phyloP scores from a whole-genome alignment of 352 stramenopile species.

The Pythium volutum region DNA sequence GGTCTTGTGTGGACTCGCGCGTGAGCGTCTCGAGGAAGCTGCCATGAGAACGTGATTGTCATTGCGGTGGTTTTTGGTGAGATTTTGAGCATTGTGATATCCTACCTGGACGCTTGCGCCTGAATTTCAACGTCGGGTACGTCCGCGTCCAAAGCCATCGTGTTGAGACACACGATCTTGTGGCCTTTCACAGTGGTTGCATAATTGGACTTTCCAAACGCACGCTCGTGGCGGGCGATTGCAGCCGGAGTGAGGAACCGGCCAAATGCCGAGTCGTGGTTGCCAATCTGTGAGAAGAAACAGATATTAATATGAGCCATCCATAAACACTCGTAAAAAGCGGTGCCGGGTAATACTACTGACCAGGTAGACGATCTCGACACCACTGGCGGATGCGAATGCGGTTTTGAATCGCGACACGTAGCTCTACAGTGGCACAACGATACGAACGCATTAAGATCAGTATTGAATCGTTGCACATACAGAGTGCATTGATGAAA shows the following conservation, averaged over 20 bases:
- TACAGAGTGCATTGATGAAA: background rate
- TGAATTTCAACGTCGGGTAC: slow-evolving; percentile 44
- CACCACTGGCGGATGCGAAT: slow-evolving; percentile 33
- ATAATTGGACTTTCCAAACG: slow-evolving; percentile 59
- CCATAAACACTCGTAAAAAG: background rate
- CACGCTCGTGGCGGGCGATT: slow-evolving; percentile 50
- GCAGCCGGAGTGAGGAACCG: slow-evolving; percentile 37
- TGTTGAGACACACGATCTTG: slow-evolving; percentile 67
- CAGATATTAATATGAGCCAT: background rate
- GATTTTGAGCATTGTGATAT: background rate
- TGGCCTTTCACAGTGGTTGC: slow-evolving; percentile 46
- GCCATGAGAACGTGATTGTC: background rate
- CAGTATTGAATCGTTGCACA: background rate
- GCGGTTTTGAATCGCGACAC: slow-evolving; percentile 41
- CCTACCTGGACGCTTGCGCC: slow-evolving; percentile 47
- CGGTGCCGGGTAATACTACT: background rate
- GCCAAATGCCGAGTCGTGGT: slow-evolving; percentile 76
- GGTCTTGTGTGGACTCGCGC: slow-evolving; percentile 23
- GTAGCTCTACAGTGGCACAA: slow-evolving; percentile 35
- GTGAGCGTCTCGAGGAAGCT: slow-evolving; percentile 52
- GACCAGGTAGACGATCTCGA: slow-evolving; percentile 65
- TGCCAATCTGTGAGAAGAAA: slow-evolving; percentile 46
- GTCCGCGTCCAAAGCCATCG: slow-evolving; percentile 74
- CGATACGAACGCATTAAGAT: background rate
- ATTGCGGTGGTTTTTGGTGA: background rate